Conservation (phyloP, 1,284 basidiomycete species). For the Athelia psychrophila region DNA sequence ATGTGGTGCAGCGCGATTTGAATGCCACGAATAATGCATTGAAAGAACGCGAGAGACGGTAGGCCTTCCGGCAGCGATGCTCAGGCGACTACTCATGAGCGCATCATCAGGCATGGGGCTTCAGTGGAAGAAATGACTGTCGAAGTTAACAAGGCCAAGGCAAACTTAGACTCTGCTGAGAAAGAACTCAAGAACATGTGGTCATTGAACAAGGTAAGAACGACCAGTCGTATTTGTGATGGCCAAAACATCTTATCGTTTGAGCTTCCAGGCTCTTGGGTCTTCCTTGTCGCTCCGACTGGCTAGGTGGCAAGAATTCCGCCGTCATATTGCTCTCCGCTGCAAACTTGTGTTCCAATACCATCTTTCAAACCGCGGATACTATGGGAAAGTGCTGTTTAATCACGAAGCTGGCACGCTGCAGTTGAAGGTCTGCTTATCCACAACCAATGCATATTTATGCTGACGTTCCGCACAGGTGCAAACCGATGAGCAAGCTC, state of each 20-base stretch:
- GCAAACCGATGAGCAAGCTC: slow-evolving; percentile 74
- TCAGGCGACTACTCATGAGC: neutral
- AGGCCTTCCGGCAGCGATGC: slow-evolving; percentile 16
- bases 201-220: slow-evolving; percentile 61
- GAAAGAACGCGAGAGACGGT: slow-evolving; percentile 68
- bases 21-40: slow-evolving; percentile 66
- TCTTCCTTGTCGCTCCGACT: slow-evolving; percentile 65
- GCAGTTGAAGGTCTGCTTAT: slow-evolving; percentile 56
- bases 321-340: slow-evolving; percentile 80
- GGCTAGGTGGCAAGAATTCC: slow-evolving; percentile 83
- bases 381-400: slow-evolving; percentile 83
- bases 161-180: slow-evolving; percentile 53
- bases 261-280: slow-evolving; percentile 57
- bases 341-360: slow-evolving; percentile 83
- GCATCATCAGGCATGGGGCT: slow-evolving; percentile 63
- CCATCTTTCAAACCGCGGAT: slow-evolving; percentile 83
- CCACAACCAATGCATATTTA: neutral
- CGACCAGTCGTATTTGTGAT: too few species aligned
- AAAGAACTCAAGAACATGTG: slow-evolving; percentile 62
- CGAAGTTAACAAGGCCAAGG: slow-evolving; percentile 63
- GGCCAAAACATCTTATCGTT: too few species aligned
- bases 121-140: slow-evolving; percentile 75
- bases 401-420: slow-evolving; percentile 74
- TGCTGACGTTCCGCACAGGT: slow-evolving; percentile 37
- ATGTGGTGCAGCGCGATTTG: slow-evolving; percentile 58